Conservation (phyloP, 805 yeast genomes). For the Cyberlindnera suaveolens region DNA sequence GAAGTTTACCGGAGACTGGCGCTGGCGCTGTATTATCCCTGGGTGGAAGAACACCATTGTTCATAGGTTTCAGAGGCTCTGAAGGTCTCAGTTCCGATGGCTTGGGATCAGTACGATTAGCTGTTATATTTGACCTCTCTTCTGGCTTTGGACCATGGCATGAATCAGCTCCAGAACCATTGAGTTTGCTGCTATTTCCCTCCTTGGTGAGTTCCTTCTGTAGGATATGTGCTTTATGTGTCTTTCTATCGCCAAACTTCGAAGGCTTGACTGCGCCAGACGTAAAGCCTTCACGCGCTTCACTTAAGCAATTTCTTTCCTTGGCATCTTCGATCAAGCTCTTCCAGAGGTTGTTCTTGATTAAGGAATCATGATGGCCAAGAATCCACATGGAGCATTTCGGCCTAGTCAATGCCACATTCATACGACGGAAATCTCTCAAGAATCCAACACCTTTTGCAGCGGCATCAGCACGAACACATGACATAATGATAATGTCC, state of each 20-base stretch:
- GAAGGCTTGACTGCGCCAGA: neutral
- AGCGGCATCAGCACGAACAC: conserved; percentile 81
- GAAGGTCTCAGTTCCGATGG: neutral
- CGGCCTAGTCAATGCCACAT: conserved; percentile 94
- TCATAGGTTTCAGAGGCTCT: neutral
- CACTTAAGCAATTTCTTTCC: conserved; percentile 29
- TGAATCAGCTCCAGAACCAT: neutral
- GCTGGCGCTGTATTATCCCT: neutral
- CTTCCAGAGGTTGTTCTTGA: conserved; percentile 66
- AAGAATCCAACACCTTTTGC: conserved; percentile 71
- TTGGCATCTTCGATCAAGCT: conserved; percentile 62
- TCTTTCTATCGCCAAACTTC: neutral
- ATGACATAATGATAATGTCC: conserved; percentile 86
- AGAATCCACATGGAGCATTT: conserved; percentile 87
- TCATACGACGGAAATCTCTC: conserved; percentile 90
- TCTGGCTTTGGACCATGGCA: neutral
- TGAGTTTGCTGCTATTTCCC: too few species aligned
- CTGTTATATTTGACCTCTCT: neutral
- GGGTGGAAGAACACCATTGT: neutral
- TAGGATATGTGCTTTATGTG: neutral
- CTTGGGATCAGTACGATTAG: neutral
- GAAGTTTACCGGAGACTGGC: neutral
- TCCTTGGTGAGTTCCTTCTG: neutral
- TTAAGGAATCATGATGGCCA: conserved; percentile 68
- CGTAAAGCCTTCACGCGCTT: conserved; percentile 17